These are phyloP conservation scores for Candida frijolesensis DNA, from an alignment of 1,139 yeast species.

Conservation along the genomic window DNA sequence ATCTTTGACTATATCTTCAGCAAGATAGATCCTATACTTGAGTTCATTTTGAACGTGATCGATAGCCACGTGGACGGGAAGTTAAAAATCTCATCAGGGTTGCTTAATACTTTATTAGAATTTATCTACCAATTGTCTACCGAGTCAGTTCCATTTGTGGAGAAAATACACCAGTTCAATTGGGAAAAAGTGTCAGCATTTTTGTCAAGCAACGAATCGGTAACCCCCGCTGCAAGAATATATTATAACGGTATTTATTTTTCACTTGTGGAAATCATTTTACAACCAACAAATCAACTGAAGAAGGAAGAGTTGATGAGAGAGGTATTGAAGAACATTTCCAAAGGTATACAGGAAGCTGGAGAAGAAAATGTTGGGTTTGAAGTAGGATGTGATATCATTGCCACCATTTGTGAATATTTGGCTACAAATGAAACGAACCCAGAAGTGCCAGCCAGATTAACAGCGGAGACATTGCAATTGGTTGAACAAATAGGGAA, in stretches of 20 bases:
- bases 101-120: constrained; percentile 59
- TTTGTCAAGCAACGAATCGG: constrained; percentile 18
- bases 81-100: constrained; percentile 38
- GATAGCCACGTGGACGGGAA: constrained; percentile 29
- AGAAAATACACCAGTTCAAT: constrained; percentile 21
- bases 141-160: constrained; percentile 61
- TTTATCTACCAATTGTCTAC: constrained; percentile 68
- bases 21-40: constrained; percentile 42
- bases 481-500: constrained; percentile 5
- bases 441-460: constrained; percentile 20
- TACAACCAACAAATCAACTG: constrained; percentile 14
- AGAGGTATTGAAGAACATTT: constrained; percentile 27
- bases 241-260: constrained; percentile 63
- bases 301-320: constrained; percentile 25
- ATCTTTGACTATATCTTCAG: constrained; percentile 54
- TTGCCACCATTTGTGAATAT: constrained; percentile 74
- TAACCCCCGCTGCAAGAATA: constrained; percentile 48
- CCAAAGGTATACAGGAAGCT: constrained; percentile 28
- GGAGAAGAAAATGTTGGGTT: constrained; percentile 34
- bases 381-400: constrained; percentile 71
- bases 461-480: constrained; percentile 5
- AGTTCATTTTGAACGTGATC: constrained; percentile 45
- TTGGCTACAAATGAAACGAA: constrained; percentile 33
- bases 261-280: constrained; percentile 53
- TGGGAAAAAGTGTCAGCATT: constrained; percentile 14